Conservation (phyloP, 2,329 filamentous ascomycete genomes). For the Scortechinia acanthostroma region DNA sequence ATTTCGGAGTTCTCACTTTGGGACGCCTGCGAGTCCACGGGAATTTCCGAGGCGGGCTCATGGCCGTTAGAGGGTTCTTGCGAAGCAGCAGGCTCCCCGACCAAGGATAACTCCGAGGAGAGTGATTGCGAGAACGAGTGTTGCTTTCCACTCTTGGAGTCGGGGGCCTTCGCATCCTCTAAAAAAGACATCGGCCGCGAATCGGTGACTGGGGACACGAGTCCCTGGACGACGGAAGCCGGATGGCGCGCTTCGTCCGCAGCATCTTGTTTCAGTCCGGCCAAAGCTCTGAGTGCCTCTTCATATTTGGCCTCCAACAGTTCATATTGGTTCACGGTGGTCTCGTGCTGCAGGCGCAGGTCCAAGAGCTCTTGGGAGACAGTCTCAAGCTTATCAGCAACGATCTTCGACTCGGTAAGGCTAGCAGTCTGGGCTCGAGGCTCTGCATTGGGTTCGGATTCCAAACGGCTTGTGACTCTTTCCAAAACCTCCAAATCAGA, state of each 20-base stretch:
- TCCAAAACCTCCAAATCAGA: not conserved
- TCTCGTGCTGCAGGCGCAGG: constrained; percentile 83
- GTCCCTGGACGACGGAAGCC: constrained; percentile 38
- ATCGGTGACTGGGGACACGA: constrained; percentile 37
- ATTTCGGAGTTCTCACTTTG: constrained; percentile 21
- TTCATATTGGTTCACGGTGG: constrained; percentile 74
- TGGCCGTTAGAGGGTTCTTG: constrained; percentile 50
- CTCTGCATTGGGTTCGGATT: constrained; percentile 11
- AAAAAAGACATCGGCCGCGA: constrained; percentile 75
- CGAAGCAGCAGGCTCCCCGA: constrained; percentile 67
- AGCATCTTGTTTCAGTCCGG: constrained; percentile 72
- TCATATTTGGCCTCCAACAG: constrained; percentile 83
- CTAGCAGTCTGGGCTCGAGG: constrained; percentile 27
- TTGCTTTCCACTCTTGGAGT: constrained; percentile 59
- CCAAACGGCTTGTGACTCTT: not conserved
- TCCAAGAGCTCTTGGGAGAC: constrained; percentile 88
- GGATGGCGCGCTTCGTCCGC: constrained; percentile 68
- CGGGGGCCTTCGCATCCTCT: constrained; percentile 67
- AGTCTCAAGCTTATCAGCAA: constrained; percentile 85
- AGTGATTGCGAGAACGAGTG: constrained; percentile 81
- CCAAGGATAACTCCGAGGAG: constrained; percentile 87
- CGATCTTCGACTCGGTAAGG: constrained; percentile 75
- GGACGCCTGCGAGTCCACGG: constrained; percentile 24
- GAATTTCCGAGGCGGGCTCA: constrained; percentile 6
- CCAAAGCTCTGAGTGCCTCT: constrained; percentile 73